Percentiles rank a stretch among this genome's conserved stretches.
phyloP scores from a whole-genome alignment of 805 yeast genomes.

The Kodamaea nitidulidarum region DNA sequence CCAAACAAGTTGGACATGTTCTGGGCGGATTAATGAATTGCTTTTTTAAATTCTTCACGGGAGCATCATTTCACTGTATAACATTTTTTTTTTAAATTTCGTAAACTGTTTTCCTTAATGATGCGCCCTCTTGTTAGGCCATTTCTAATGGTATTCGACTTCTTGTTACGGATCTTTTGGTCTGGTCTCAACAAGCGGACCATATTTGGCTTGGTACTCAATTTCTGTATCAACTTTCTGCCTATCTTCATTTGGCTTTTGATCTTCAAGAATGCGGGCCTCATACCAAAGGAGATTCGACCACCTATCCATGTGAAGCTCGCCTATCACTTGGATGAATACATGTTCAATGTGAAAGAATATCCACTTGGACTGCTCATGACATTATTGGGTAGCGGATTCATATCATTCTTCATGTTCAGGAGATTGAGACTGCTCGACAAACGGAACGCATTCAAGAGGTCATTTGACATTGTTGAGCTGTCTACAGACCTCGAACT shows the following conservation, averaged over 20 bases:
- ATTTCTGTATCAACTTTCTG: slow-evolving; percentile 47
- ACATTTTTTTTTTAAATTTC: background rate
- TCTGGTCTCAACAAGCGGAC: slow-evolving; percentile 36
- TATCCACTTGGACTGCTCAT: slow-evolving; percentile 5
- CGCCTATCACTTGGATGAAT: slow-evolving; percentile 40
- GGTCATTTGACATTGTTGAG: background rate
- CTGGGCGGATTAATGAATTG: too few relatives aligned
- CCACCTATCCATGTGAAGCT: slow-evolving; percentile 51
- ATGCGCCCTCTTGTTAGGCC: slow-evolving; percentile 4
- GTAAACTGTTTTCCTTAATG: background rate
- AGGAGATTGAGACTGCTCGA: slow-evolving; percentile 4
- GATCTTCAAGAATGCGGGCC: slow-evolving; percentile 56
- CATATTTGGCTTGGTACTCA: slow-evolving; percentile 35
- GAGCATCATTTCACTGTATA: background rate
- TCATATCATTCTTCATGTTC: slow-evolving; percentile 1
- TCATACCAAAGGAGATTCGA: slow-evolving; percentile 49
- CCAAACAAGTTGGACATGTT: too few relatives aligned
- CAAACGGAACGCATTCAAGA: background rate
- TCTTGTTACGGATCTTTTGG: slow-evolving; percentile 17
- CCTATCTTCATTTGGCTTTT: slow-evolving; percentile 53
- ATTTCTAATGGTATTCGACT: slow-evolving; percentile 7
- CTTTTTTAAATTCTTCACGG: background rate
- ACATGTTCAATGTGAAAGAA: slow-evolving; percentile 24
- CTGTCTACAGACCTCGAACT: slow-evolving; percentile 4
- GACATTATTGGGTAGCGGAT: background rate